Conservation (phyloP, 345 rosid genomes). For the Eucalyptus erythrocorys region DNA sequence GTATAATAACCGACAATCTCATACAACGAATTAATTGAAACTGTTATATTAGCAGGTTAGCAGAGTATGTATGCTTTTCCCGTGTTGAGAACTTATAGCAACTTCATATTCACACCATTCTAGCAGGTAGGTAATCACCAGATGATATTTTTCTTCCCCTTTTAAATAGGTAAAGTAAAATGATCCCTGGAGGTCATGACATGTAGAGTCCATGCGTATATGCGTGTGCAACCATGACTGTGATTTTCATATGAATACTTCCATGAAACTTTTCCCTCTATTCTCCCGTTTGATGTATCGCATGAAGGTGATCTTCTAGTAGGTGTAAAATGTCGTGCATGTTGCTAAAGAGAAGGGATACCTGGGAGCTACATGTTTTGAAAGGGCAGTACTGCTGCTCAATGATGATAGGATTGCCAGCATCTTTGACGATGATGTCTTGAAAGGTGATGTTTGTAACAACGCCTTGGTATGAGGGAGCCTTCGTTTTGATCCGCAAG, state of each 20-base stretch:
- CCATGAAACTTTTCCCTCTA: background rate
- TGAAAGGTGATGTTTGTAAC: background rate
- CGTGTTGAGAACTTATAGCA: background rate
- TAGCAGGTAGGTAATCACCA: background rate
- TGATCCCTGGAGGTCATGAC: background rate
- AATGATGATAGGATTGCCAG: constrained; percentile 13
- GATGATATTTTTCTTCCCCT: background rate
- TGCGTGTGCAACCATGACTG: background rate
- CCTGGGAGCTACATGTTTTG: background rate
- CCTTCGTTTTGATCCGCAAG: constrained; percentile 22
- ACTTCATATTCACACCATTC: background rate
- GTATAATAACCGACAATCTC: background rate
- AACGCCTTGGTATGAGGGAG: background rate
- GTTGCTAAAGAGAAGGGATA: background rate
- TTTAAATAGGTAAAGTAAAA: background rate
- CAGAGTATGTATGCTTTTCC: background rate
- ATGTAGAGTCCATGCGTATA: background rate
- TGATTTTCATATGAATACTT: background rate
- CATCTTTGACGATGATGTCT: background rate
- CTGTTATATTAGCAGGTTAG: background rate
- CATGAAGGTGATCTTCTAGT: background rate
- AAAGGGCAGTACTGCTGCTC: constrained; percentile 23
- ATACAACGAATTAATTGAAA: background rate
- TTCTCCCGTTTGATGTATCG: background rate
- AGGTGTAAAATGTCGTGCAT: background rate